Evolutionary conservation across 2,329 filamentous ascomycete genomes (phyloP), one percentile per base, ranked within the genome.

Genomic region (Botrytis hyacinthi): DNA sequence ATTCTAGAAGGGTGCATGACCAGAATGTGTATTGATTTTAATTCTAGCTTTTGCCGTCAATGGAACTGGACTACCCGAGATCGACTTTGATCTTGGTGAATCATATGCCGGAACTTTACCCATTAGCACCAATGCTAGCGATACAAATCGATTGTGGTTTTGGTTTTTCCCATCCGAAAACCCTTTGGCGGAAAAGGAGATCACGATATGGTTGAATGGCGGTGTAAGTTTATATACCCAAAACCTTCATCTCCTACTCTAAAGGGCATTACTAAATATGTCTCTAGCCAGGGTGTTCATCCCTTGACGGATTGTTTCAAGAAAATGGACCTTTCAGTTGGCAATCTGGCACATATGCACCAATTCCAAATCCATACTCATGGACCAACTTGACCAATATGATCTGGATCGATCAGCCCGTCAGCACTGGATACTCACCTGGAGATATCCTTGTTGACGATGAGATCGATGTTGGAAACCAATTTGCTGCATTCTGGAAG

Each of bases 301-400:
- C 95, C 67, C 86, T 98, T 79, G 97, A 95, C 77, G 96, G 96
- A 77, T 89, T 98, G 73, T 97, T 99, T 88, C 92, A 79, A 73
- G 78, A 79, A 73, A 78, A 79, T 61, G 79, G 79, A 8, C 78
- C 78, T 26, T 78, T 79, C 46, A 46, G 77, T 8, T 80, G 79
- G 78, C 79, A 78, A 67, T 72, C 76, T 2, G 79, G 79, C 54
- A 79, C 76, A 44, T 80, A 77, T 63, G 72, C 69, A 32, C 79
- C 79, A 26, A 69, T 77, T 22, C 59, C 65, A 8, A 81, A 80
- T 66, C 77, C 79, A 29, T 80, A 78, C 48, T 75, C 75, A 29
- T 80, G 78, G 79, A 73, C 71, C 0, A 80, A 79, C 61, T 61
- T 80, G 35, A 80, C 78, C 18, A 80, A 80, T 40, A 75, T 80